These are phyloP conservation scores for Sungouiella blattae DNA, from an alignment of 805 yeast genomes.

Conservation along the genomic window DNA sequence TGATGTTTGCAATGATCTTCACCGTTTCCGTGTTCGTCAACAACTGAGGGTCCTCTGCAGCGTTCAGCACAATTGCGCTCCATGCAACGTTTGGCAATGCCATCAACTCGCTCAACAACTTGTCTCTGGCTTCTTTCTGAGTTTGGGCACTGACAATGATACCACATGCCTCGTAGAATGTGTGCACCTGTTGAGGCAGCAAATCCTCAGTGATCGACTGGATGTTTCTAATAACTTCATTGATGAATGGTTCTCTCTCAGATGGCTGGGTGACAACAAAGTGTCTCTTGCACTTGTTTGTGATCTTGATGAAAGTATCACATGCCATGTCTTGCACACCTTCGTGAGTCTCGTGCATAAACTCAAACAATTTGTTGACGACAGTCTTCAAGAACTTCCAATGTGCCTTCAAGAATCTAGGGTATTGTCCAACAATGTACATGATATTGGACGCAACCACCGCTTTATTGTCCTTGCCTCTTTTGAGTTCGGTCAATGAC, in stretches of 20 bases:
- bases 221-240: slow-evolving; percentile 80
- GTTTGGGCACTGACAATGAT: slow-evolving; percentile 86
- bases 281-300: slow-evolving; percentile 91
- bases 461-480: slow-evolving; percentile 97
- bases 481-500: slow-evolving; percentile 89
- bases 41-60: slow-evolving; percentile 77
- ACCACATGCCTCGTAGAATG: slow-evolving; percentile 97
- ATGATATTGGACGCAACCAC: slow-evolving; percentile 99
- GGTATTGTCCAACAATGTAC: slow-evolving; percentile 99
- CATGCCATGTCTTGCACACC: slow-evolving; percentile 99
- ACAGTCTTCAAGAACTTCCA: slow-evolving; percentile 98
- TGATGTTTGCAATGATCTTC: slow-evolving; percentile 86
- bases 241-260: slow-evolving; percentile 87
- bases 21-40: slow-evolving; percentile 79
- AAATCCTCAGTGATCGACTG: slow-evolving; percentile 86
- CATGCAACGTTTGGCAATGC: slow-evolving; percentile 91
- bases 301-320: slow-evolving; percentile 95
- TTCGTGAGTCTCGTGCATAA: slow-evolving; percentile 99
- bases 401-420: slow-evolving; percentile 94
- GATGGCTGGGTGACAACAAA: slow-evolving; percentile 84
- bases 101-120: slow-evolving; percentile 77
- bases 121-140: slow-evolving; percentile 62
- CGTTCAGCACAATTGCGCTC: slow-evolving; percentile 82
- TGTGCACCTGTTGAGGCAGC: slow-evolving; percentile 96
- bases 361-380: slow-evolving; percentile 90